These are phyloP conservation scores for Tricholoma furcatifolium DNA, from an alignment of 768 basidiomycete species.

Conservation along the genomic window DNA sequence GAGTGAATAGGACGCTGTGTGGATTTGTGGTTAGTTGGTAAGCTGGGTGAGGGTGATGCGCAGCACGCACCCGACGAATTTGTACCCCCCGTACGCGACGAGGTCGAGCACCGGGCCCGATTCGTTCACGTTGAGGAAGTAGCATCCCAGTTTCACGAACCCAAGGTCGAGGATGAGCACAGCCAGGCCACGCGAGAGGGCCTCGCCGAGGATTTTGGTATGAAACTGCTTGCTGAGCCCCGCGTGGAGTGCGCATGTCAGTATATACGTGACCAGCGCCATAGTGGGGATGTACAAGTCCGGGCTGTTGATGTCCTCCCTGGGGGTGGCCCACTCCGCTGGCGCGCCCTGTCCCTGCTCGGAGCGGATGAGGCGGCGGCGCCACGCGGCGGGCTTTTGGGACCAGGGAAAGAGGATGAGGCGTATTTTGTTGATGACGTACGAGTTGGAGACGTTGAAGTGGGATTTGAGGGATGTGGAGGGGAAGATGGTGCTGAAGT, in stretches of 20 bases:
- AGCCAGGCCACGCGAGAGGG: slow-evolving; percentile 78
- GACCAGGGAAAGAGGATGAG: slow-evolving; percentile 95
- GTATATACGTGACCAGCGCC: slow-evolving; percentile 95
- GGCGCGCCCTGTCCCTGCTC: slow-evolving; percentile 62
- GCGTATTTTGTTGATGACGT: slow-evolving; percentile 87
- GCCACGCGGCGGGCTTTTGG: slow-evolving; percentile 76
- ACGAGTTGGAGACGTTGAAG: slow-evolving; percentile 95
- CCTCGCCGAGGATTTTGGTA: slow-evolving; percentile 85
- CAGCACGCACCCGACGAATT: slow-evolving; percentile 86
- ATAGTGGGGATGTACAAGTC: slow-evolving; percentile 98
- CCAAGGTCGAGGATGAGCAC: slow-evolving; percentile 88
- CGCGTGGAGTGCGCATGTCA: slow-evolving; percentile 81
- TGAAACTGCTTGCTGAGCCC: slow-evolving; percentile 84
- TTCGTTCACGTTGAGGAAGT: slow-evolving; percentile 85
- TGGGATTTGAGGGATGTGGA: slow-evolving; percentile 19
- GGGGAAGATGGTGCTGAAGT: slow-evolving; percentile 31
- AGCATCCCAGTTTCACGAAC: slow-evolving; percentile 89
- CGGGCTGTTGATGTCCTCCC: slow-evolving; percentile 94
- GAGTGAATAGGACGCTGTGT: slow-evolving; percentile 75
- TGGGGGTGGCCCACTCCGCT: slow-evolving; percentile 77
- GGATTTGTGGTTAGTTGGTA: background rate
- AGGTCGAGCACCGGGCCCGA: slow-evolving; percentile 73
- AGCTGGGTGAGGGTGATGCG: background rate
- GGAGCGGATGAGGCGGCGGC: slow-evolving; percentile 58
- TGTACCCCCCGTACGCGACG: slow-evolving; percentile 93